phyloP scores from a whole-genome alignment of 1,284 basidiomycete species.

The Xanthoconium separans region DNA sequence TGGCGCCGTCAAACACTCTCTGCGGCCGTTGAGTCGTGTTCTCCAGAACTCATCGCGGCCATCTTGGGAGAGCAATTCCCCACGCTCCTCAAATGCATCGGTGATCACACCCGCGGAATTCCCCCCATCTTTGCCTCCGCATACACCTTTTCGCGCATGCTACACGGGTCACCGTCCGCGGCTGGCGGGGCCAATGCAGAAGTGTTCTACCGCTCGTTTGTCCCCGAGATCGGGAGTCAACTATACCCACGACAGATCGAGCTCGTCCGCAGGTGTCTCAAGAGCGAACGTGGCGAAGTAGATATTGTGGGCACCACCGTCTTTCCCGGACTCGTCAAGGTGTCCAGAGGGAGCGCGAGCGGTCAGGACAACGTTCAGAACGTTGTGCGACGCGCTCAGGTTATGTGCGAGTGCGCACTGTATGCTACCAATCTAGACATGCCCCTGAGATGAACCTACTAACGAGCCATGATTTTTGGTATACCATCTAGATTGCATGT shows the following conservation, averaged over 20 bases:
- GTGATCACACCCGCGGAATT: constrained; percentile 42
- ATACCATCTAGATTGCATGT: constrained; percentile 21
- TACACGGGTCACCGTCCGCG: constrained; percentile 64
- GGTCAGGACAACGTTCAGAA: constrained; percentile 57
- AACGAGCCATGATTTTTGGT: background rate
- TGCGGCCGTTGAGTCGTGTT: constrained; percentile 73
- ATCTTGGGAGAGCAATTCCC: constrained; percentile 71
- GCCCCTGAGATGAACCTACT: background rate
- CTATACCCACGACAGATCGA: constrained; percentile 71
- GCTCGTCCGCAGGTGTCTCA: constrained; percentile 73
- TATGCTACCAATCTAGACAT: constrained; percentile 18
- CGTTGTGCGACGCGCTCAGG: constrained; percentile 77
- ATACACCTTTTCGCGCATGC: constrained; percentile 76
- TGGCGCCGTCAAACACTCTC: constrained; percentile 85
- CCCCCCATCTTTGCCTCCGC: constrained; percentile 63
- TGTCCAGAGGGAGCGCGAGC: constrained; percentile 45
- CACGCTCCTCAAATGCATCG: constrained; percentile 51
- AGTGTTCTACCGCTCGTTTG: constrained; percentile 79
- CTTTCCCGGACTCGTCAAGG: constrained; percentile 82
- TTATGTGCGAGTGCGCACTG: constrained; percentile 78
- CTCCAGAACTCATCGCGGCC: constrained; percentile 60
- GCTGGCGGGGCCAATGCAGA: constrained; percentile 44
- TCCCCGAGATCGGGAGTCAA: constrained; percentile 70
- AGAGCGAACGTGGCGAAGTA: constrained; percentile 64
- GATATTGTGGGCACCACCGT: constrained; percentile 72